Conservation (phyloP, 179 eudicot genomes). For the Kewa caespitosa region DNA sequence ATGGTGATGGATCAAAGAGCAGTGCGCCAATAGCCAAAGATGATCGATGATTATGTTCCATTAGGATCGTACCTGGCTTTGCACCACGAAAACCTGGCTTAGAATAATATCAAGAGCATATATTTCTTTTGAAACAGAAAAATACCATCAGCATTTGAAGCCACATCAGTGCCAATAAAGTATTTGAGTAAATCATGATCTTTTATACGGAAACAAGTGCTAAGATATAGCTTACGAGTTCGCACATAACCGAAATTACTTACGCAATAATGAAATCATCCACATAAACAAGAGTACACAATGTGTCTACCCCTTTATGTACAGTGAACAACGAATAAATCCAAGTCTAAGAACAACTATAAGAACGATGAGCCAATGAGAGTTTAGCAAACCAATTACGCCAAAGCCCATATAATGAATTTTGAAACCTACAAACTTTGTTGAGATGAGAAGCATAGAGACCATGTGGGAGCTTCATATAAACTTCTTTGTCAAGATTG, state of each 20-base stretch:
- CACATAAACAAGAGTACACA: not conserved
- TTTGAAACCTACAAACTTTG: not conserved
- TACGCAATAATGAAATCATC: not conserved
- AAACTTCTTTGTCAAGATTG: no score
- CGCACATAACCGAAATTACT: not conserved
- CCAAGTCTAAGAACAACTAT: not conserved
- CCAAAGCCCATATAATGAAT: not conserved
- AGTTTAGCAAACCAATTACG: not conserved
- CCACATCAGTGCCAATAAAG: not conserved
- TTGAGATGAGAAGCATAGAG: not conserved
- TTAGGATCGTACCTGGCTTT: not conserved
- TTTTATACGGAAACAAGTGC: slow-evolving; percentile 1
- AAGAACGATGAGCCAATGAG: not conserved
- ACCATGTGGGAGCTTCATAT: not conserved
- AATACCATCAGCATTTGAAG: not conserved
- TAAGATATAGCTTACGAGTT: not conserved
- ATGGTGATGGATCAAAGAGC: not conserved
- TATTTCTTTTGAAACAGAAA: slow-evolving; percentile 13
- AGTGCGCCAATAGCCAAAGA: not conserved
- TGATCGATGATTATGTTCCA: not conserved
- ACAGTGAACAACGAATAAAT: not conserved
- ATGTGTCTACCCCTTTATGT: not conserved
- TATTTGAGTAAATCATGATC: slow-evolving; percentile 1
- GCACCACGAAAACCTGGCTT: not conserved
- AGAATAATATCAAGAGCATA: slow-evolving; percentile 14